Evolutionary conservation across 176 grass and related monocot genomes (phyloP), one percentile per base, ranked within the genome.

Genomic region (Oryza punctata): DNA sequence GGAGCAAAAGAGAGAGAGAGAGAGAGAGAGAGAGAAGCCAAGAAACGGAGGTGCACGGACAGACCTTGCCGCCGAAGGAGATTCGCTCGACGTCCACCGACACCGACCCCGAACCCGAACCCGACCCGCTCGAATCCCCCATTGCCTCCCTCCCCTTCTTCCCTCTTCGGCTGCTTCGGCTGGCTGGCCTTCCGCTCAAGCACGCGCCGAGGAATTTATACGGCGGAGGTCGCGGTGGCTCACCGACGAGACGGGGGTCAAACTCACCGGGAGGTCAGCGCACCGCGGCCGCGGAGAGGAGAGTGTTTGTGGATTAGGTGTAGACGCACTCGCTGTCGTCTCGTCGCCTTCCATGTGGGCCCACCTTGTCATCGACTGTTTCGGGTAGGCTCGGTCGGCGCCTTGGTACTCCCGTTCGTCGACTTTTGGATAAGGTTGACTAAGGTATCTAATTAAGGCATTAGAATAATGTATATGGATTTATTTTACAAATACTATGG

Each of bases 41-140:
- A 35, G 33, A 73, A 73, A 41, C 5, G 7, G 14, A 11, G n/a
- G 3, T 1, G 49, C 16, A 14, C 0, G 25, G 59, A 75, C 47
- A 61, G 37, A 97, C 94, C 94, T 94, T 88, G 89, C 89, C 91
- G 21, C 87, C 94, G 61, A 94, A 92, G 71, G 89, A 94, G 76
- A 97, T 92, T 69, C 87, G 85, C 72, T 97, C 94, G 79, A 92
- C 63, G 75, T 94, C 94, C 30, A 97, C 84, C 50, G 89, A 92
- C 45, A 94, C 87, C 3, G 94, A 82, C 0, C 29, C 66, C 0
- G 94, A 87, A 0, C 29, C 66, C 1, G 94, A 87, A 0, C 29
- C 54, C 1, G 79, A 97, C 18, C 83, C 79, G 63, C 91, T 97
- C 7, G 94, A 94, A 1, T 97, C 94, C 66, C 82, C 83, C 94